These are phyloP conservation scores for Bathelium albidoporum DNA, from an alignment of 495 filamentous ascomycete genomes.

Conservation along the genomic window DNA sequence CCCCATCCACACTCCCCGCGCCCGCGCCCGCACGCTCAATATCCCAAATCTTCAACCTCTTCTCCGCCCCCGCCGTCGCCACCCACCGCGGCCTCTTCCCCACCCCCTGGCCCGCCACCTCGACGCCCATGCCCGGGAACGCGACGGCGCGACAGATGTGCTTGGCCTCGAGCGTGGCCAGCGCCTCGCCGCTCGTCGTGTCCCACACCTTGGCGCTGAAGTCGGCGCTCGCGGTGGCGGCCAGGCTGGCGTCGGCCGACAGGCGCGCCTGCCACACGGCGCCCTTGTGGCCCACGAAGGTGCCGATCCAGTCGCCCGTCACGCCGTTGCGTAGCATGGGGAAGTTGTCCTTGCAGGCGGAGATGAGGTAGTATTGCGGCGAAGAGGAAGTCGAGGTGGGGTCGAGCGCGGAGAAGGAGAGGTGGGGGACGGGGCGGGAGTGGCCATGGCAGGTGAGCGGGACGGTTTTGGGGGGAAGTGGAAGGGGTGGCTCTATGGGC, in stretches of 20 bases:
- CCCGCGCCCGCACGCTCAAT: slow-evolving; percentile 42
- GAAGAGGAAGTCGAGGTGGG: slow-evolving; percentile 42
- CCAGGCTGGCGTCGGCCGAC: slow-evolving; percentile 75
- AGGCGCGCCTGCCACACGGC: slow-evolving; percentile 92
- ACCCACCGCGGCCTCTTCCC: slow-evolving; percentile 64
- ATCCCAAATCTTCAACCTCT: slow-evolving; percentile 93
- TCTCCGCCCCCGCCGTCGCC: slow-evolving; percentile 89
- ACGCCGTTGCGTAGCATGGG: slow-evolving; percentile 96
- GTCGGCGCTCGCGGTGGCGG: slow-evolving; percentile 88
- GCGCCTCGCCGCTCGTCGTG: slow-evolving; percentile 82
- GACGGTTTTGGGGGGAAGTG: slow-evolving; percentile 53
- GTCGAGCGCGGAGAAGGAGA: slow-evolving; percentile 82
- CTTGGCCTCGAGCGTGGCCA: slow-evolving; percentile 77
- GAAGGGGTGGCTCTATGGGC: neutral
- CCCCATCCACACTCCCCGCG: neutral
- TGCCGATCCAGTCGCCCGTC: slow-evolving; percentile 97
- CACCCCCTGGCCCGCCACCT: slow-evolving; percentile 10
- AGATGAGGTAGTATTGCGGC: slow-evolving; percentile 86
- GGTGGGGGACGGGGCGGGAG: slow-evolving; percentile 87
- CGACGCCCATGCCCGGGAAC: slow-evolving; percentile 48
- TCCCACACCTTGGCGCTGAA: slow-evolving; percentile 99
- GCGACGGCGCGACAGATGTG: slow-evolving; percentile 93
- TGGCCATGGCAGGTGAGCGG: slow-evolving; percentile 96
- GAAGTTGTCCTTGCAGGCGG: slow-evolving; percentile 99
- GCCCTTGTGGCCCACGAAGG: slow-evolving; percentile 95